Evolutionary conservation across 176 grass and related monocot genomes (phyloP), one percentile per base, ranked within the genome.

Genomic region (Lolium perenne): DNA sequence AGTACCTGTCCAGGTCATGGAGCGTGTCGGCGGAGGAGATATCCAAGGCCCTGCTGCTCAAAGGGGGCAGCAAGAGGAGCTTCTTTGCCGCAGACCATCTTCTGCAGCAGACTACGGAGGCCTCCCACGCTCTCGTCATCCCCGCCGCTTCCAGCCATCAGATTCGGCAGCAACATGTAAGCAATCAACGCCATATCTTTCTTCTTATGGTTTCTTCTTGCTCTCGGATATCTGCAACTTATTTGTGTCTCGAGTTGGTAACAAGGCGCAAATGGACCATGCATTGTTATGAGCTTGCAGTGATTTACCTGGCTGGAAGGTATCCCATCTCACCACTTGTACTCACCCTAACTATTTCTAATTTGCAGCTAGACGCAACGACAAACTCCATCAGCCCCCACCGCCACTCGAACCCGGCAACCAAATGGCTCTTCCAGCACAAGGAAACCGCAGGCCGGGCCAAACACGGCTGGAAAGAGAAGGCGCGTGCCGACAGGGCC

Each of bases 11-110:
- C 1, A 82, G 92, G 71, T 94, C 92, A 17, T 94, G 92, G 92
- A 94, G 89, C 80, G 86, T 94, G 43, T 94, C 92, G 3, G 89
- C 92, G 5, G 86, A 87, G 29, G 92, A 94, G 71, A 89, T 94
- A 56, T 91, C 92, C 66, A 94, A 87, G 74, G 92, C 92, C 7
- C 86, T 94, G 18, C 86, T 91, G 16, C 89, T 87, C 25, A 43
- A 86, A 23, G 83, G 92, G 45, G 80, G 61, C 75, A 94, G 38
- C 74, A 91, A 87, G 83, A 65, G 86, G 56, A 91, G 83, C 43
- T 94, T 94, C 47, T 76, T 0, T 74, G 53, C 21, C 48, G 2
- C 0, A 1, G 4, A 76, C 38, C 56, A 4, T 57, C 73, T 4
- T 67, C 63, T 80, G 47, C 81, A 1, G 25, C 48, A 76, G 8